These are phyloP conservation scores for thale cress (Arabidopsis thaliana) DNA, from an alignment of 345 rosid species.

Conservation along the genomic window TAIR10.1 NC_003076.8:2638001-2638500, in stretches of 20 bases:
- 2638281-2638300: conserved; percentile 20
- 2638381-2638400: conserved; percentile 55
- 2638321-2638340: conserved; percentile 23
- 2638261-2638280: not conserved
- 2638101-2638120: conserved; percentile 33
- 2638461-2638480: conserved; percentile 36
- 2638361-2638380: not conserved
- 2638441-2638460: conserved; percentile 46
- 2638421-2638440: conserved; percentile 43
- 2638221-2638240: conserved; percentile 14
- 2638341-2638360: conserved; percentile 43
- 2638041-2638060: conserved; percentile 44
- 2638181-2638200: not conserved
- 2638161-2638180: conserved; percentile 38
- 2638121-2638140: conserved; percentile 12
- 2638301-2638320: not conserved
- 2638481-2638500: conserved; percentile 45
- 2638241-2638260: conserved; percentile 1
- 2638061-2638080: conserved; percentile 33
- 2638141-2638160: conserved; percentile 33
- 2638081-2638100: conserved; percentile 43
- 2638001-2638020: conserved; percentile 24
- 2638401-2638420: conserved; percentile 43
- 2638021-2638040: conserved; percentile 22
- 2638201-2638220: conserved; percentile 20